phyloP scores from a whole-genome alignment of 2,329 filamentous ascomycete species.

The Claviceps arundinis region DNA sequence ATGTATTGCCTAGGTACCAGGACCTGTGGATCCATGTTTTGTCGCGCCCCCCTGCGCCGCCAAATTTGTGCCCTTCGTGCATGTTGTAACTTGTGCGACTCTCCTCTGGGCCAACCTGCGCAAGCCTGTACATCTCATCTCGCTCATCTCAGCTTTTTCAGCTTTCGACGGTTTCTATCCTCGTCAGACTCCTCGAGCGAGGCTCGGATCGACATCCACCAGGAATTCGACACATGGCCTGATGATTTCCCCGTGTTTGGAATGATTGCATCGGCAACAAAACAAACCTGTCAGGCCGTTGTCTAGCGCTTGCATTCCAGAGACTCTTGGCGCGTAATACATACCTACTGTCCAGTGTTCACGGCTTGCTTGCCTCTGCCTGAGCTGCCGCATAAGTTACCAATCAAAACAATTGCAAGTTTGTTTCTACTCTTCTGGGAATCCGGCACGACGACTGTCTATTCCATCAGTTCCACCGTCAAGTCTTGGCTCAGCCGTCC shows the following conservation, averaged over 20 bases:
- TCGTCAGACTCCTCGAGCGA: background rate
- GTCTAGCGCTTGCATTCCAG: conserved; percentile 1
- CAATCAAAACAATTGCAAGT: no score
- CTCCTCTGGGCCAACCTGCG: background rate
- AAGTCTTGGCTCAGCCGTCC: background rate
- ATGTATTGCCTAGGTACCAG: background rate
- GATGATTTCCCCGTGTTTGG: background rate
- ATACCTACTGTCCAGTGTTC: background rate
- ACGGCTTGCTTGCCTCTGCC: background rate
- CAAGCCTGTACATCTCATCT: background rate
- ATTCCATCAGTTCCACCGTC: background rate
- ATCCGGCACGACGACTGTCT: no score
- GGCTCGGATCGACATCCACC: background rate
- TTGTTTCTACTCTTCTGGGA: no score
- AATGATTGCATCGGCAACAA: background rate
- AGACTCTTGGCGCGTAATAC: background rate
- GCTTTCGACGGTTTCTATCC: background rate
- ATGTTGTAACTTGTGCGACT: background rate
- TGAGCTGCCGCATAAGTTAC: background rate
- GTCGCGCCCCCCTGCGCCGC: background rate
- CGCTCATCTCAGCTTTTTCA: background rate
- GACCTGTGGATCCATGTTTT: background rate
- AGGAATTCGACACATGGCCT: background rate
- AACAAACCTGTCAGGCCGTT: background rate
- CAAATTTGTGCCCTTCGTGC: background rate